Base-by-base conservation (phyloP, 352 stramenopile genomes). In the Pythium apleroticum region DNA sequence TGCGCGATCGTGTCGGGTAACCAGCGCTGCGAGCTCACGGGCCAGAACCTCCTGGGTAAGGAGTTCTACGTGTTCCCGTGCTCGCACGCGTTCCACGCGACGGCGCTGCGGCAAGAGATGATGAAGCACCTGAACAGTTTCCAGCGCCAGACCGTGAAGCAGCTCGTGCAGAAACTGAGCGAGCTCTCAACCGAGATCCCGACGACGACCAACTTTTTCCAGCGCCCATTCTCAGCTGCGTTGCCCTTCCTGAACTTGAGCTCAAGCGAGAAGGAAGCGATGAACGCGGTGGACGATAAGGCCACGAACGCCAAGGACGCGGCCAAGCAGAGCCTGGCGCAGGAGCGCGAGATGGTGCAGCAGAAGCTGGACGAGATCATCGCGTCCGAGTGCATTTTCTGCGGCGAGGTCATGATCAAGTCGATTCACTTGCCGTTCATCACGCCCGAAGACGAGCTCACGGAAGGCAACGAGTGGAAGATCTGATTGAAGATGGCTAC, bases 11-110 rank as follows among this genome's bases (percentile, higher is more conserved):
- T 96, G 11, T 94, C 88, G 30, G 88, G 88, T 43, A 95, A 96
- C 57, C 88, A 96, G 64, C 85, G 88, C 22, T 97, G 90, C 53
- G 90, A 97, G 46, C 73, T 97, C 25, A 96, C 88, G 35, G 90
- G 89, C 0, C 82, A 96, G 57, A 95, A 94, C 52, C 82, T 97
- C 39, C 58, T 96, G 17, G 84, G 81, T 46, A 95, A 95, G 53
- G 89, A 97, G 63, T 98, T 98, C 57, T 98, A 98, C 57, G 70
- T 98, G 28, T 98, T 98, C 74, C 94, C 94, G 25, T 98, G 93
- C 76, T 91, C 84, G 19, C 95, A 98, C 67, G 91, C 91, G 27
- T 98, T 98, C 69, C 93, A 98, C 64, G 86, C 88, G n/a, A 78
- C 83, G 30, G 96, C 92, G 41, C 65, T 98, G 57, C 72, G 91